phyloP scores from a whole-genome alignment of 1,284 basidiomycete genomes.

The Dichomitus squalens region DNA sequence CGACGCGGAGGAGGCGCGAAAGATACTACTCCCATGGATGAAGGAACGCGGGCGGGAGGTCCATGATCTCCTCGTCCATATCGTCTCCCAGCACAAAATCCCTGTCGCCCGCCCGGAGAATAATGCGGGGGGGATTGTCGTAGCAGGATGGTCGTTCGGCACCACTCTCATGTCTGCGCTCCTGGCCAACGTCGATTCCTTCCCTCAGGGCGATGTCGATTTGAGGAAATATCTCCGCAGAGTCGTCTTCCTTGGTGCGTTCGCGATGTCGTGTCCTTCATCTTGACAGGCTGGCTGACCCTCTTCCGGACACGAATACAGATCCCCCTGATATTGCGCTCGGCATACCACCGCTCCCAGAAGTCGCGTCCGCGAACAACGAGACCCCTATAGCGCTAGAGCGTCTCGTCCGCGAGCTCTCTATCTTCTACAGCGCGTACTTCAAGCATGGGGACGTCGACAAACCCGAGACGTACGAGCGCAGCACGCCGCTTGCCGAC shows the following conservation, averaged over 20 bases:
- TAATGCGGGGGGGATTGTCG: constrained; percentile 2
- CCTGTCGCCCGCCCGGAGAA: constrained; percentile 5
- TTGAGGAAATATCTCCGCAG: constrained; percentile 25
- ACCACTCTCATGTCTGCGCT: constrained; percentile 15
- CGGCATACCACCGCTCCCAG: neutral
- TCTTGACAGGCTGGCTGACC: neutral
- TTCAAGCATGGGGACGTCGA: constrained; percentile 1
- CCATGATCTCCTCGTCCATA: constrained; percentile 27
- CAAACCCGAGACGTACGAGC: neutral
- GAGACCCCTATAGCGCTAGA: neutral
- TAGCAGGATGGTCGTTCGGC: constrained; percentile 10
- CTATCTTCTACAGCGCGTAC: constrained; percentile 2
- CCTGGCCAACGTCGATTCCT: constrained; percentile 25
- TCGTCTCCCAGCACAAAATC: constrained; percentile 22
- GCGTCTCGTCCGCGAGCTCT: neutral
- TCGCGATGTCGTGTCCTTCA: neutral
- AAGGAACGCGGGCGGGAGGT: constrained; percentile 19
- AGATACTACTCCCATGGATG: constrained; percentile 6
- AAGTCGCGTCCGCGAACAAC: neutral
- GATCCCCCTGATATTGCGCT: neutral
- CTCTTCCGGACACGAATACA: neutral
- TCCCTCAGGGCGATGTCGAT: constrained; percentile 13
- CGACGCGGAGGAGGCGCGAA: constrained; percentile 1
- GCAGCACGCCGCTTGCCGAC: neutral
- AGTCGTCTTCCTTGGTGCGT: constrained; percentile 27